These are phyloP conservation scores for Neonectria ditissima DNA, from an alignment of 2,329 filamentous ascomycete species.

Conservation along the genomic window DNA sequence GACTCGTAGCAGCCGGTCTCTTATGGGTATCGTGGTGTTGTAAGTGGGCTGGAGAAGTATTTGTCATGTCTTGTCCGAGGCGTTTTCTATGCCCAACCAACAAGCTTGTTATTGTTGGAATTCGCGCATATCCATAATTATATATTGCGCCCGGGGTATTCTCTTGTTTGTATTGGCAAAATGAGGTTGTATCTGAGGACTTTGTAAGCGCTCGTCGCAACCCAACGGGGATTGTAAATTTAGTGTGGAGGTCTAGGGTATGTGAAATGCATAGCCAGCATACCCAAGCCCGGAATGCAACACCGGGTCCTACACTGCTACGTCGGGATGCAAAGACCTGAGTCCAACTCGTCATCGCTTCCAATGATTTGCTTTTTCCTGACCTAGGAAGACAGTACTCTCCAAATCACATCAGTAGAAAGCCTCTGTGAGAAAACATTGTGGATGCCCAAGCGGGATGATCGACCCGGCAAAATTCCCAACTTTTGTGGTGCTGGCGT, in stretches of 20 bases:
- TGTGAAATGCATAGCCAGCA: background rate
- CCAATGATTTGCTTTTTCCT: constrained; percentile 8
- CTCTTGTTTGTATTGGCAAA: background rate
- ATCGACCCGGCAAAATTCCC: background rate
- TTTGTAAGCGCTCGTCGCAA: background rate
- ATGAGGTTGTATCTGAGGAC: background rate
- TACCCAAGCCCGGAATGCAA: background rate
- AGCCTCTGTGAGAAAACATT: background rate
- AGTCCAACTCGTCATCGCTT: background rate
- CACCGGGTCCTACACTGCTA: background rate
- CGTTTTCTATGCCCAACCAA: background rate
- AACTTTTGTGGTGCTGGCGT: background rate
- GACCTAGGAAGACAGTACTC: background rate
- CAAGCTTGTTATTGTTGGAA: background rate
- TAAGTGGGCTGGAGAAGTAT: background rate
- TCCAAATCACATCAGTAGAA: background rate
- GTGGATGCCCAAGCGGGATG: background rate
- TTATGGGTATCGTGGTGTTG: background rate
- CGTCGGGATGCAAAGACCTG: background rate
- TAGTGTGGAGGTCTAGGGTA: background rate
- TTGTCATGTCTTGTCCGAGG: background rate
- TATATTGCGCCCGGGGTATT: background rate
- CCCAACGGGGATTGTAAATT: background rate
- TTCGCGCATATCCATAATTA: background rate
- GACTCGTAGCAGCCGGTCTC: background rate